Conservation (phyloP, 1,284 basidiomycete genomes). For the Butyriboletus appendiculatus region DNA sequence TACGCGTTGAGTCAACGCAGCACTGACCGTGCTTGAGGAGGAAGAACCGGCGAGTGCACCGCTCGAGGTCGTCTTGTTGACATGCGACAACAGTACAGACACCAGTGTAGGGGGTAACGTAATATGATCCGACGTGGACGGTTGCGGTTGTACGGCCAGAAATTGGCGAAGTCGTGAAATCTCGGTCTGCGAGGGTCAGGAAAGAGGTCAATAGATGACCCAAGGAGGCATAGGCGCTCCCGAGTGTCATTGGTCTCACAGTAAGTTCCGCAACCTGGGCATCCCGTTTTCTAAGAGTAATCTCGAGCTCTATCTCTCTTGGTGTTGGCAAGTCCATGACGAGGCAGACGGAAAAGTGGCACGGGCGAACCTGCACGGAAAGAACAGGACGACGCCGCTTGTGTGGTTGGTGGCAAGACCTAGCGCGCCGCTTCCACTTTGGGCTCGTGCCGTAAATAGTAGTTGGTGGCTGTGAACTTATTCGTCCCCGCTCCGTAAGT, state of each 20-base stretch:
- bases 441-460: conserved; percentile 31
- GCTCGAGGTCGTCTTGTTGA: conserved; percentile 44
- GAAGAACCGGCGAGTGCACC: conserved; percentile 34
- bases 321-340: conserved; percentile 68
- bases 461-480: conserved; percentile 33
- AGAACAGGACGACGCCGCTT: conserved; percentile 18
- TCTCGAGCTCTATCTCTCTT: conserved; percentile 77
- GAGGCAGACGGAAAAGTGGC: conserved; percentile 14
- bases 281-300: conserved; percentile 68
- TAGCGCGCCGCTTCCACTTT: conserved; percentile 29
- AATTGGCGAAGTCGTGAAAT: conserved; percentile 64
- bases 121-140: conserved; percentile 58
- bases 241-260: conserved; percentile 43
- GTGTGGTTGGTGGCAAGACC: conserved; percentile 38
- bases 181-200: conserved; percentile 55
- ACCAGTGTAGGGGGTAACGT: conserved; percentile 68
- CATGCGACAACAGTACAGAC: conserved; percentile 64
- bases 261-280: conserved; percentile 66
- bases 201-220: conserved; percentile 20
- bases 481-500: too few relatives aligned
- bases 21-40: conserved; percentile 58
- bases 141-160: conserved; percentile 52
- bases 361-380: conserved; percentile 13
- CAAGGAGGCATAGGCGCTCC: conserved; percentile 18
- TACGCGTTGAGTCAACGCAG: conserved; percentile 69